Base-by-base conservation (phyloP, 2,329 filamentous ascomycete species). In the Aspergillus aculeatinus region DNA sequence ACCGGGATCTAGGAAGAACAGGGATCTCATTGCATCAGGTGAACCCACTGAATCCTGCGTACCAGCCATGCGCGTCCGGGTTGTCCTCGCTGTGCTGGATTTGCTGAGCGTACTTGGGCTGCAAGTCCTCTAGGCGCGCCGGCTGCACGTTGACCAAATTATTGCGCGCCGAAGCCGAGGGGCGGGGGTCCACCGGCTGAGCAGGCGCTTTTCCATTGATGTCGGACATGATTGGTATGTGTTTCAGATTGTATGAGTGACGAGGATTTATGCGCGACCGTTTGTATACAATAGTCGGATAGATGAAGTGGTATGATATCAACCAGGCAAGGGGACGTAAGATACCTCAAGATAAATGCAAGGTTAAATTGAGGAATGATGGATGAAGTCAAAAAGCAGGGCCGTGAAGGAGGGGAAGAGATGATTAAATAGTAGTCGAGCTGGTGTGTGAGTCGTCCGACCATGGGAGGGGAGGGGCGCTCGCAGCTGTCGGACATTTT, bases 61-160 rank as follows among this genome's bases (percentile, higher is more conserved):
- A 99, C 92, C 92, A 97, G 72, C 91, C 90, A 74, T 93, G 87
- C 54, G 86, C 84, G 64, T 85, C 85, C 33, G 85, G 85, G 66
- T 95, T 88, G 55, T 86, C 84, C 65, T 86, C 83, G 29, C 84
- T 81, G 66, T 85, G 81, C 55, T 74, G 57, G 65, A 90, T 82
- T 51, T 81, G 80, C 63, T 87, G 83, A 6, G 91, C 92, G 75
- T 95, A 95, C 72, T 85, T 90, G 59, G 87, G 87, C 79, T 96
- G 92, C 11, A 98, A 83, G 72, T 97, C 94, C 67, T 92, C 90
- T 69, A 88, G 83, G 61, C 87, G 86, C 16, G 94, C 91, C 23
- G 91, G 93, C 72, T 93, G 85, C 51, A 97, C 92, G 3, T 81
- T 77, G 78, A 92, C 89, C 68, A 86, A 77, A 47, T 78, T 78